Evolutionary conservation across 805 yeast species (phyloP).

Genomic region (Teunomyces kruisii): DNA sequence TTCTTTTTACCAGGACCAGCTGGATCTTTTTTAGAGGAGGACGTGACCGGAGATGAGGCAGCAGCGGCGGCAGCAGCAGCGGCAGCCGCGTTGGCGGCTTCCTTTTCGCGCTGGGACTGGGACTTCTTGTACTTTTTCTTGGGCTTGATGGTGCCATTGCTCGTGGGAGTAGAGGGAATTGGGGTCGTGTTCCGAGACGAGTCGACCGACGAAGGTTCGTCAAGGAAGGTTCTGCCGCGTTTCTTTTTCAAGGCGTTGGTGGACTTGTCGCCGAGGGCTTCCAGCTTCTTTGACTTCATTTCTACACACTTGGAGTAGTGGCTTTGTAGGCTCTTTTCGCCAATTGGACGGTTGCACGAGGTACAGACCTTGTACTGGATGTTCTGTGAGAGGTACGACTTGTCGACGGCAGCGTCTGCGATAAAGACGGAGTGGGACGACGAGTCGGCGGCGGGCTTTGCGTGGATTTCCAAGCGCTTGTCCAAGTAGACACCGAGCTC

Average conservation of each 20-base stretch:
- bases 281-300: slow-evolving; percentile 29
- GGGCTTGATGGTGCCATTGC: slow-evolving; percentile 23
- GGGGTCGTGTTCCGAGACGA: slow-evolving; percentile 41
- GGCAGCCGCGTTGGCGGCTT: slow-evolving; percentile 47
- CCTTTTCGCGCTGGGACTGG: slow-evolving; percentile 45
- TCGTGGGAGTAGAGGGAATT: slow-evolving; percentile 23
- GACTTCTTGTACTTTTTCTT: slow-evolving; percentile 46
- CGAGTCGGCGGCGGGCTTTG: slow-evolving; percentile 20
- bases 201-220: slow-evolving; percentile 40
- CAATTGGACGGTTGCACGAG: slow-evolving; percentile 41
- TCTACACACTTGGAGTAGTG: slow-evolving; percentile 39
- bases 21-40: slow-evolving; percentile 8
- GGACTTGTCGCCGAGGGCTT: slow-evolving; percentile 10
- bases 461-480: slow-evolving; percentile 31
- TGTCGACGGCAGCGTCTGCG: slow-evolving; percentile 22
- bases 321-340: slow-evolving; percentile 29
- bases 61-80: slow-evolving; percentile 42
- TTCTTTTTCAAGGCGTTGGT: slow-evolving; percentile 27
- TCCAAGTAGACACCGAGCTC: slow-evolving; percentile 45
- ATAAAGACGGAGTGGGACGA: slow-evolving; percentile 21
- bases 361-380: slow-evolving; percentile 39
- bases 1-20: slow-evolving; percentile 22
- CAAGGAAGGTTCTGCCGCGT: slow-evolving; percentile 25
- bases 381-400: slow-evolving; percentile 31
- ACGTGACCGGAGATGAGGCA: slow-evolving; percentile 13